Percentiles rank a stretch among this genome's conserved stretches.
phyloP scores from a whole-genome alignment of 768 basidiomycete species.

The Mycena albidolilacea region DNA sequence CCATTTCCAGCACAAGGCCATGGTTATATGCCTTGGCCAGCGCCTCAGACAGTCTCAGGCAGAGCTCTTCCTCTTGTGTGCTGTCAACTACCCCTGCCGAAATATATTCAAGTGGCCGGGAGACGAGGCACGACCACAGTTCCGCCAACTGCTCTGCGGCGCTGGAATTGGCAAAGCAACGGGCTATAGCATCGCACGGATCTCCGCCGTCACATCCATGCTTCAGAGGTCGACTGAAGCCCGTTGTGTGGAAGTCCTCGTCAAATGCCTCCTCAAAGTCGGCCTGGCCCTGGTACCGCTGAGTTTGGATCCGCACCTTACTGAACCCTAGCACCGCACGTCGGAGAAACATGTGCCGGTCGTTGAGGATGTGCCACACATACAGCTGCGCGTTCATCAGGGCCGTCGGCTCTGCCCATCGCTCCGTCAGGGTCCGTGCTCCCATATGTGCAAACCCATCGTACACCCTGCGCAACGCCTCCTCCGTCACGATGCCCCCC shows the following conservation, averaged over 20 bases:
- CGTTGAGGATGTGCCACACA: slow-evolving; percentile 24
- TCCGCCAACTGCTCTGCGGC: slow-evolving; percentile 13
- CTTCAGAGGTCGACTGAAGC: slow-evolving; percentile 23
- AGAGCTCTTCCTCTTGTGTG: slow-evolving; percentile 22
- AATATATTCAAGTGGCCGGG: slow-evolving; percentile 22
- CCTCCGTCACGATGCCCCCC: slow-evolving; percentile 12
- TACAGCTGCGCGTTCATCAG: not conserved
- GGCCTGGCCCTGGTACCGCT: slow-evolving; percentile 19
- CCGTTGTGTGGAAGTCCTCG: slow-evolving; percentile 25
- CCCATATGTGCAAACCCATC: slow-evolving; percentile 26
- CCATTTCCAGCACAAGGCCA: slow-evolving; percentile 24
- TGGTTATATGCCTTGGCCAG: slow-evolving; percentile 21
- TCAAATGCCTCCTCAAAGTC: slow-evolving; percentile 31
- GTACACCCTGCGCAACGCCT: slow-evolving; percentile 27
- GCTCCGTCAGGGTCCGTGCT: slow-evolving; percentile 4
- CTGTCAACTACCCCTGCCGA: slow-evolving; percentile 12
- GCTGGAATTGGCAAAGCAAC: slow-evolving; percentile 11
- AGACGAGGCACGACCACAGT: slow-evolving; percentile 17
- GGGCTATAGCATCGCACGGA: not conserved
- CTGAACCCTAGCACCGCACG: slow-evolving; percentile 21
- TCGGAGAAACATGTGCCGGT: slow-evolving; percentile 28
- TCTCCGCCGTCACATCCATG: slow-evolving; percentile 24
- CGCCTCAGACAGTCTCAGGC: slow-evolving; percentile 11
- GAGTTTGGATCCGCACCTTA: not conserved
- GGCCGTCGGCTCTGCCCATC: slow-evolving; percentile 28